A percentile compares a stretch with the other conserved stretches of the same genome.
phyloP scores from a whole-genome alignment of 2,329 filamentous ascomycete genomes.

The Pseudogymnoascus pannorum region DNA sequence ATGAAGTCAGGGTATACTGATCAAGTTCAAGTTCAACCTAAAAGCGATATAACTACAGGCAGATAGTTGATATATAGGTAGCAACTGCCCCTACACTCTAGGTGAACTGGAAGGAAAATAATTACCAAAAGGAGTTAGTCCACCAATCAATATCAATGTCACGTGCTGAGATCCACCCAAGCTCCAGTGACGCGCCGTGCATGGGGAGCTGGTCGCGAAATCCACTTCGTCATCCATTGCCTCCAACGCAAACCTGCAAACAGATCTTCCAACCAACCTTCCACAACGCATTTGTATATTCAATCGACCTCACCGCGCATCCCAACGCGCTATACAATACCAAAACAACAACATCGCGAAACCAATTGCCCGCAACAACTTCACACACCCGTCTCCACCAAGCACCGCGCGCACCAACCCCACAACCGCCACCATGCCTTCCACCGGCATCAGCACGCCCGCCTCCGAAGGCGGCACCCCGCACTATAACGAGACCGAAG shows the following conservation, averaged over 20 bases:
- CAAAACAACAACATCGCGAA: neutral
- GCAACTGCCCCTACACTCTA: too few species aligned
- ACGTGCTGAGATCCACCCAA: neutral
- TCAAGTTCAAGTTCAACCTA: neutral
- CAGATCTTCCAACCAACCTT: neutral
- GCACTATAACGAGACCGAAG: constrained; percentile 5
- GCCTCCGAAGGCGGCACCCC: constrained; percentile 9
- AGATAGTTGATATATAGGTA: neutral
- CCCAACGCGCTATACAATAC: neutral
- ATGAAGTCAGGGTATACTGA: neutral
- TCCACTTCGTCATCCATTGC: constrained; percentile 7
- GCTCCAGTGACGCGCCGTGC: neutral
- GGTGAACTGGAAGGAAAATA: neutral
- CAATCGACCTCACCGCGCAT: neutral
- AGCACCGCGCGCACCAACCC: neutral
- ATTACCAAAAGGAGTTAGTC: neutral
- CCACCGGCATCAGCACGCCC: constrained; percentile 22
- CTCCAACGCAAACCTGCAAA: neutral
- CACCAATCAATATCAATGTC: neutral
- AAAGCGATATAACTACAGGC: neutral
- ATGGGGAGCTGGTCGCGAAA: neutral
- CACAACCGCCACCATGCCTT: constrained; percentile 13
- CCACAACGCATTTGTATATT: neutral
- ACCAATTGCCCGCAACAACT: neutral
- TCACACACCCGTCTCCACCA: neutral